These are phyloP conservation scores for Dictyostelium intermedium DNA, from an alignment of 78 protist genomes.

Conservation along the genomic window DNA sequence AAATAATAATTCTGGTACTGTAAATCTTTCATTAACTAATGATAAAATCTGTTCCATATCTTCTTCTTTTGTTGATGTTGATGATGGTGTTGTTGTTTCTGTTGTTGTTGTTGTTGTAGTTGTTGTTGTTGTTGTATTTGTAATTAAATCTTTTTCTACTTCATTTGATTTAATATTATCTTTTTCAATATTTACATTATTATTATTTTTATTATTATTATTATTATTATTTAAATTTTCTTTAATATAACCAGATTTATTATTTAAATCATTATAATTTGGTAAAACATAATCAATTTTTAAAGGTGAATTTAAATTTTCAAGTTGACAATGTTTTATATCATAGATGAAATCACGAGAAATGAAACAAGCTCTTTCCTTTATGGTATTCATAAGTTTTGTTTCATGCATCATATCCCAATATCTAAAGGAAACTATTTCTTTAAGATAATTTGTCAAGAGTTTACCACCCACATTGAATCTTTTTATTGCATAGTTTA, in stretches of 20 bases:
- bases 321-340: neutral
- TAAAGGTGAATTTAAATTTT: neutral
- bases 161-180: constrained; percentile 8
- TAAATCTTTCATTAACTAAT: constrained; percentile 78
- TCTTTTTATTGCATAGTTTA: constrained; percentile 78
- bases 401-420: constrained; percentile 92
- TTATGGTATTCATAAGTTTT: constrained; percentile 79
- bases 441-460: constrained; percentile 86
- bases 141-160: neutral
- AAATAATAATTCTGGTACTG: constrained; percentile 87
- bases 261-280: constrained; percentile 61
- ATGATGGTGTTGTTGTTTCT: neutral
- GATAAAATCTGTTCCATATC: constrained; percentile 45
- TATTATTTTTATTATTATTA: too few relatives aligned
- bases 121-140: neutral
- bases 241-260: constrained; percentile 30
- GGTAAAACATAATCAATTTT: constrained; percentile 83
- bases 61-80: neutral
- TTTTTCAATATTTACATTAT: neutral
- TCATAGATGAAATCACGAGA: constrained; percentile 76
- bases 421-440: constrained; percentile 79
- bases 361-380: constrained; percentile 82
- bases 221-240: too few relatives aligned
- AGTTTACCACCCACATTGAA: constrained; percentile 86
- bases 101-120: too few relatives aligned